Base-by-base conservation (phyloP, 1,284 basidiomycete genomes). In the Pseudozyma flocculosa region DNA sequence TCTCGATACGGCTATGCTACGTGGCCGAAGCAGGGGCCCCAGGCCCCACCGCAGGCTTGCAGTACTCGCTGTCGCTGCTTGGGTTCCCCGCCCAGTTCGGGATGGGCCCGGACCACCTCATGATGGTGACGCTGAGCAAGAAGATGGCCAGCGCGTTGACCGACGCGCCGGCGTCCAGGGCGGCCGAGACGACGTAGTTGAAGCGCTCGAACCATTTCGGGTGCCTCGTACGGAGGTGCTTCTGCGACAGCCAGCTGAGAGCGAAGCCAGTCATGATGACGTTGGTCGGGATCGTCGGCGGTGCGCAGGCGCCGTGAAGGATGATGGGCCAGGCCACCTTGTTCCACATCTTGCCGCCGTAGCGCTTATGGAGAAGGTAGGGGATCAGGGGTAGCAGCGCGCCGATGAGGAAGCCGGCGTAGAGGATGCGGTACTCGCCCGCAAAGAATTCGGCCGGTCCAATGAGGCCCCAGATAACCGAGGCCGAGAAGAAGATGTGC, bases 301-400 rank as follows among this genome's bases (percentile, higher is more conserved):
- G 59, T 5, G 64, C 45, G 4, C 78, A 79, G 0, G 80, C 81
- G 3, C 81, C 82, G 43, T 78, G 78, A 45, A 81, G 78, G 29
- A 82, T 77, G 60, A 83, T 80, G 4, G 82, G 81, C 36, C 82
- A 80, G n/a, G 80, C 80, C 7, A 81, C 75, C 64, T 79, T 57
- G 38, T 50, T 52, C 41, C 70, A 55, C 58, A 65, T 52, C 24
- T 66, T 61, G 17, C 40, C 38, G 42, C 59, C 50, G 73, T 76
- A 80, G 38, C 76, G 70, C 45, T 73, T 76, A 66, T 82, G 81
- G 7, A 81, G 78, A 19, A 74, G 67, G 72, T 78, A 82, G 15
- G 76, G 75, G 13, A 70, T 64, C 1, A 82, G 37, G 0, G 82
- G 82, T 0, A 81, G 70, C 0, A 78, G 18, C 0, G 79, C 78